phyloP scores from a whole-genome alignment of 495 filamentous ascomycete genomes.

The Rusavskia elegans region DNA sequence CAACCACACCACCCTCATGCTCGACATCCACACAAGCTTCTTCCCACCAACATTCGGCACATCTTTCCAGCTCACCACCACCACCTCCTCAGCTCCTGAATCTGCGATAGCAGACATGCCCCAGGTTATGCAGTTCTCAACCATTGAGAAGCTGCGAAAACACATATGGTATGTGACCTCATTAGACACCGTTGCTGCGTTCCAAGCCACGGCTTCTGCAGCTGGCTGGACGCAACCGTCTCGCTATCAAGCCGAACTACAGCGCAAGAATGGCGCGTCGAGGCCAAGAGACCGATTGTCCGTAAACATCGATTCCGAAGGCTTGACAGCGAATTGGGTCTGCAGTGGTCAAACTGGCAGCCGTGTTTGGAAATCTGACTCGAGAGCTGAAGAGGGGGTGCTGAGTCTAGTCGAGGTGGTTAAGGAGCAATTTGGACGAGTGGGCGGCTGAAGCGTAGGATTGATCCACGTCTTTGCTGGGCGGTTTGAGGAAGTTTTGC shows the following conservation, averaged over 20 bases:
- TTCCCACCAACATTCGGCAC: slow-evolving; percentile 28
- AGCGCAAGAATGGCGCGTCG: not conserved
- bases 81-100: slow-evolving; percentile 9
- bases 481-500: too few relatives aligned
- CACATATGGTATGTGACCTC: not conserved
- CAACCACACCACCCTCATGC: slow-evolving; percentile 22
- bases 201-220: too few relatives aligned
- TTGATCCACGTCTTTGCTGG: too few relatives aligned
- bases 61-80: slow-evolving; percentile 28
- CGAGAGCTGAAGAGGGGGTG: not conserved
- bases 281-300: not conserved
- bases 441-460: too few relatives aligned
- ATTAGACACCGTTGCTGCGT: too few relatives aligned
- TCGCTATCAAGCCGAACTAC: not conserved
- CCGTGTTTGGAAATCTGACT: not conserved
- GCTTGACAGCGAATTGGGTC: not conserved
- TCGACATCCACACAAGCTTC: slow-evolving; percentile 30
- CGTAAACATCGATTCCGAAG: not conserved
- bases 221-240: too few relatives aligned
- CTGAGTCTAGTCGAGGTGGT: too few relatives aligned
- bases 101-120: not conserved
- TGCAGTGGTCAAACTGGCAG: not conserved
- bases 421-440: too few relatives aligned
- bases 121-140: not conserved
- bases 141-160: not conserved